These are phyloP conservation scores for Apiotrichum veenhuisii DNA, from an alignment of 1,284 basidiomycete genomes.

Conservation along the genomic window DNA sequence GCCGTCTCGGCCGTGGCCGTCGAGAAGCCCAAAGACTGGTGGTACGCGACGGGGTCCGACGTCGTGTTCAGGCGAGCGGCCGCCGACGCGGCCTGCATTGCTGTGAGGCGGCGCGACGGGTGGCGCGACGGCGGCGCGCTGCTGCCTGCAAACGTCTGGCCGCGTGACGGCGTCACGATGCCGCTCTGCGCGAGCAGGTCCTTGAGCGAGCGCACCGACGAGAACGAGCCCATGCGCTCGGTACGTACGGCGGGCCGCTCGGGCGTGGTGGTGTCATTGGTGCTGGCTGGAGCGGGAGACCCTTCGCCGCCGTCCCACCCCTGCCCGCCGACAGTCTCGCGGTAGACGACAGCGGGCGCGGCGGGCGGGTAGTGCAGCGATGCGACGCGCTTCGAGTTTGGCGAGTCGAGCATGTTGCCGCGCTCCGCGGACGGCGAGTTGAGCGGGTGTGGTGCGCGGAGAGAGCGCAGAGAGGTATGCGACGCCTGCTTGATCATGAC, in stretches of 20 bases:
- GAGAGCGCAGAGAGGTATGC: conserved; percentile 38
- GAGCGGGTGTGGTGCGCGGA: conserved; percentile 46
- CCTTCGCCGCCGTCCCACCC: conserved; percentile 26
- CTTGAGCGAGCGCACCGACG: conserved; percentile 24
- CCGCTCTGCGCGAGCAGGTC: conserved; percentile 8
- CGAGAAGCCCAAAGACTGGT: conserved; percentile 35
- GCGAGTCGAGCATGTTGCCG: conserved; percentile 15
- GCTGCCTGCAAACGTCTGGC: not conserved
- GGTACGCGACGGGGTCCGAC: conserved; percentile 38
- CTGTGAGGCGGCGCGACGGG: conserved; percentile 23
- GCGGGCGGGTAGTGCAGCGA: conserved; percentile 43
- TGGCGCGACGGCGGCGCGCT: not conserved
- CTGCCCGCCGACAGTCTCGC: conserved; percentile 34
- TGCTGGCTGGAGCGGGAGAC: no score
- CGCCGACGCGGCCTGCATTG: conserved; percentile 28
- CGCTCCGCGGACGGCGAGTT: conserved; percentile 35
- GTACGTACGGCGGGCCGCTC: conserved; percentile 2
- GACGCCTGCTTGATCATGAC: conserved; percentile 13
- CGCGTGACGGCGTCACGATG: not conserved
- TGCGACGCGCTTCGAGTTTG: conserved; percentile 23
- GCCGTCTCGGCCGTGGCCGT: conserved; percentile 35
- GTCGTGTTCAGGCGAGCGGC: conserved; percentile 35
- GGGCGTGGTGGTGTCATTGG: no score
- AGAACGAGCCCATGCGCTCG: conserved; percentile 20
- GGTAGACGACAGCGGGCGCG: conserved; percentile 39